These are phyloP conservation scores for Hyaloscypha variabilis DNA, from an alignment of 495 filamentous ascomycete species.

Conservation along the genomic window DNA sequence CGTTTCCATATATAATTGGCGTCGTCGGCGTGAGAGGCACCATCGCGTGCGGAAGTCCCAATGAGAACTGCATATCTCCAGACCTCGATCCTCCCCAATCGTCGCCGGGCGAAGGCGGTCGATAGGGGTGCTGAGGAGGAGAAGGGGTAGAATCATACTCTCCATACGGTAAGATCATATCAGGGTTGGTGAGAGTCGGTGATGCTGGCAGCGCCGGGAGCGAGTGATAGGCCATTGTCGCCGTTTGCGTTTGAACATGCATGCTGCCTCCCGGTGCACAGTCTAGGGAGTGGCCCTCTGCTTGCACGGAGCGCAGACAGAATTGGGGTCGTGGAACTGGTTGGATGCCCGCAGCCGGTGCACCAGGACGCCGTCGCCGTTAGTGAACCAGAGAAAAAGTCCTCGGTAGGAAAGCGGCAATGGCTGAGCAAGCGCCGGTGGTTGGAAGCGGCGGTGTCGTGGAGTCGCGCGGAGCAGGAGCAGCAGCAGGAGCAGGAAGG, in stretches of 20 bases:
- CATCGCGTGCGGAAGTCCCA: slow-evolving; percentile 35
- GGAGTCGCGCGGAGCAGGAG: background rate
- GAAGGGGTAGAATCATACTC: slow-evolving; percentile 58
- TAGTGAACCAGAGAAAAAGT: background rate
- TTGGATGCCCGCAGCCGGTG: background rate
- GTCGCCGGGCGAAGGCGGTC: slow-evolving; percentile 11
- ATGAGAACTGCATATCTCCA: slow-evolving; percentile 32
- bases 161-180: slow-evolving; percentile 83
- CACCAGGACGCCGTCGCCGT: background rate
- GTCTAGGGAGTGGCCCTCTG: slow-evolving; percentile 11
- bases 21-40: slow-evolving; percentile 57
- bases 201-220: slow-evolving; percentile 53
- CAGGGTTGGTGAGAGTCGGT: slow-evolving; percentile 88
- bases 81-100: slow-evolving; percentile 22
- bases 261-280: slow-evolving; percentile 21
- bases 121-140: slow-evolving; percentile 29
- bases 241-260: slow-evolving; percentile 28
- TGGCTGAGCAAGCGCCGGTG: background rate
- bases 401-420: background rate
- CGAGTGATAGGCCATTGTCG: slow-evolving; percentile 40
- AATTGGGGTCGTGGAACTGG: background rate
- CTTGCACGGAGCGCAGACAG: slow-evolving; percentile 2
- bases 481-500: background rate
- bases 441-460: background rate
- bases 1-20: slow-evolving; percentile 62